These are phyloP conservation scores for Hordeum pubiflorum DNA, from an alignment of 202 grass and related monocot species.

Conservation along the genomic window DNA sequence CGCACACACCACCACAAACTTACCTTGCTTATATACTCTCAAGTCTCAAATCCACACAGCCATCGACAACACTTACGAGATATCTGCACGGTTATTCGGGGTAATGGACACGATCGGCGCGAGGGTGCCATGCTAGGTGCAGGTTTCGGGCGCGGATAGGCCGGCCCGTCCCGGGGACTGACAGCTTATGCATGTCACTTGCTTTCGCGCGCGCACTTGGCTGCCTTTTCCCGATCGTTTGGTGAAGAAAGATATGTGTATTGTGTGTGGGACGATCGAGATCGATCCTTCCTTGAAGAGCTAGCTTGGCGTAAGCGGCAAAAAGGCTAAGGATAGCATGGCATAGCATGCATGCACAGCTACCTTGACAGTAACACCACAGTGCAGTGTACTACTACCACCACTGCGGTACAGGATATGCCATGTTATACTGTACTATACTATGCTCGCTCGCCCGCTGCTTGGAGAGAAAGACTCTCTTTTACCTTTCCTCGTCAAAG, in stretches of 20 bases:
- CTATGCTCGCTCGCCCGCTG: background rate
- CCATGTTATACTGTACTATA: background rate
- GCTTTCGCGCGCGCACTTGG: background rate
- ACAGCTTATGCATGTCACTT: background rate
- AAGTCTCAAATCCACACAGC: background rate
- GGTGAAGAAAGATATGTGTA: constrained; percentile 19
- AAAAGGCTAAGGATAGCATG: constrained; percentile 25
- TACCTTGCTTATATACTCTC: background rate
- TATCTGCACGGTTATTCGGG: background rate
- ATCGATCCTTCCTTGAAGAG: background rate
- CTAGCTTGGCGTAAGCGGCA: constrained; percentile 52
- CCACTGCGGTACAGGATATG: background rate
- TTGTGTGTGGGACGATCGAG: background rate
- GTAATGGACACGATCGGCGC: background rate
- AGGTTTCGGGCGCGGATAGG: background rate
- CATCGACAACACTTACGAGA: background rate
- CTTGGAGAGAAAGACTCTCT: constrained; percentile 21
- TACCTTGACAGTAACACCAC: constrained; percentile 9
- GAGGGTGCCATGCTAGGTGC: background rate
- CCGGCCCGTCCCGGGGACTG: background rate
- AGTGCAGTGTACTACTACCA: background rate
- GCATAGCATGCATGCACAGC: background rate
- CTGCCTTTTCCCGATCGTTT: constrained; percentile 10
- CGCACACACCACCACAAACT: background rate
- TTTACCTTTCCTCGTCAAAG: constrained; percentile 11